phyloP scores from a whole-genome alignment of 2,329 filamentous ascomycete species.

The Lachnellula subtilissima region DNA sequence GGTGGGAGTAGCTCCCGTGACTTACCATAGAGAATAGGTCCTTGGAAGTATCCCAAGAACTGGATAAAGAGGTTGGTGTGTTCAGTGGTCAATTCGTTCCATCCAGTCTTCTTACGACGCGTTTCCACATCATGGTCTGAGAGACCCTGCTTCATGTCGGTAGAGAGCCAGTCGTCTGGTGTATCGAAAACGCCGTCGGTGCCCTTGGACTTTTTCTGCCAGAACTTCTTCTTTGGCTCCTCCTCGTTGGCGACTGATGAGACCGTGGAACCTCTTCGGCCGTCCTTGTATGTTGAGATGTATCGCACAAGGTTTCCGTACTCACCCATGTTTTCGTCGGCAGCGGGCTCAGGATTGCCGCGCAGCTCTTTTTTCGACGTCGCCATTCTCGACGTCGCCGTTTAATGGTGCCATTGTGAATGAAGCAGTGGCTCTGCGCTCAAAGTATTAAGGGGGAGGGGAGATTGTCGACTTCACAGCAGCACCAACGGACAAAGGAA shows the following conservation, averaged over 20 bases:
- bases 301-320: conserved; percentile 63
- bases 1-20: conserved; percentile 8
- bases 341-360: conserved; percentile 6
- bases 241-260: conserved; percentile 39
- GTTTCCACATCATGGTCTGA: conserved; percentile 53
- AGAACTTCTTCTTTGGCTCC: conserved; percentile 50
- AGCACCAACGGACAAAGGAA: neutral
- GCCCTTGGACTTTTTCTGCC: conserved; percentile 49
- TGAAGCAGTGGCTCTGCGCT: conserved; percentile 1
- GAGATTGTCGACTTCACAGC: conserved; percentile 2
- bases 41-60: conserved; percentile 71
- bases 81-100: conserved; percentile 68
- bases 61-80: conserved; percentile 72
- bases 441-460: conserved; percentile 1
- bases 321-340: conserved; percentile 44
- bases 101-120: conserved; percentile 62
- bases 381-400: conserved; percentile 22
- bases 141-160: conserved; percentile 63
- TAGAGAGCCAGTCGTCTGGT: conserved; percentile 65
- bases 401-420: conserved; percentile 19
- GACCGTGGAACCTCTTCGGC: conserved; percentile 44
- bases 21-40: conserved; percentile 73
- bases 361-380: conserved; percentile 21
- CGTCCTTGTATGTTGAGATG: conserved; percentile 62
- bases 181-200: conserved; percentile 34